Evolutionary conservation across 352 stramenopile species (phyloP).

Genomic region (Pilasporangium apinafurcum): DNA sequence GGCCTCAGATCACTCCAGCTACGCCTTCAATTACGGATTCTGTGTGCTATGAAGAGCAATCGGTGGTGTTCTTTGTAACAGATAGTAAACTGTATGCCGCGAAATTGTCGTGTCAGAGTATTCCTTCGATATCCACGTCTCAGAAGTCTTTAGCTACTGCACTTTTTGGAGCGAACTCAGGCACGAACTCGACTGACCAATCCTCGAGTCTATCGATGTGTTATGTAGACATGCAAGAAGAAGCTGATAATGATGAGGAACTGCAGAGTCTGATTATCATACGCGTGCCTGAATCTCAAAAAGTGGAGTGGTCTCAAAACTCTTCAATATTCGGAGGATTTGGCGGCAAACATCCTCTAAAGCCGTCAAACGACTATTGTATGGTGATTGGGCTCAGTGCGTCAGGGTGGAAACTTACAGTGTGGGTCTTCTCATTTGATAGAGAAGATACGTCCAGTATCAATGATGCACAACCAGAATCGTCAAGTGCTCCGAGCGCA

Average conservation of each 20-base stretch:
- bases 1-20: conserved; percentile 12
- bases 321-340: conserved; percentile 18
- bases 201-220: conserved; percentile 5
- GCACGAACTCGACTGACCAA: no score
- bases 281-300: conserved; percentile 37
- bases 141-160: neutral
- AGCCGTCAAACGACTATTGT: conserved; percentile 50
- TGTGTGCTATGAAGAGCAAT: conserved; percentile 26
- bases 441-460: neutral
- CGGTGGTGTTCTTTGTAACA: conserved; percentile 28
- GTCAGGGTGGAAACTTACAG: conserved; percentile 21
- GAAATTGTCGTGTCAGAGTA: conserved; percentile 8
- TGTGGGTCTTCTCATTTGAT: conserved; percentile 60
- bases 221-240: conserved; percentile 10
- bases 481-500: neutral
- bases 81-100: conserved; percentile 23
- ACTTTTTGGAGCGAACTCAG: no score
- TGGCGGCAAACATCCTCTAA: conserved; percentile 10
- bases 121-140: conserved; percentile 1
- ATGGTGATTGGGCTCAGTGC: conserved; percentile 44
- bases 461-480: conserved; percentile 3
- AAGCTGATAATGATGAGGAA: conserved; percentile 10
- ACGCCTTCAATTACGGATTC: conserved; percentile 24
- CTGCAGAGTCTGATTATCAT: conserved; percentile 26
- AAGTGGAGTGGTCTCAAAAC: conserved; percentile 43